phyloP scores from a whole-genome alignment of 2,329 filamentous ascomycete genomes.

The Colletotrichum costaricense region DNA sequence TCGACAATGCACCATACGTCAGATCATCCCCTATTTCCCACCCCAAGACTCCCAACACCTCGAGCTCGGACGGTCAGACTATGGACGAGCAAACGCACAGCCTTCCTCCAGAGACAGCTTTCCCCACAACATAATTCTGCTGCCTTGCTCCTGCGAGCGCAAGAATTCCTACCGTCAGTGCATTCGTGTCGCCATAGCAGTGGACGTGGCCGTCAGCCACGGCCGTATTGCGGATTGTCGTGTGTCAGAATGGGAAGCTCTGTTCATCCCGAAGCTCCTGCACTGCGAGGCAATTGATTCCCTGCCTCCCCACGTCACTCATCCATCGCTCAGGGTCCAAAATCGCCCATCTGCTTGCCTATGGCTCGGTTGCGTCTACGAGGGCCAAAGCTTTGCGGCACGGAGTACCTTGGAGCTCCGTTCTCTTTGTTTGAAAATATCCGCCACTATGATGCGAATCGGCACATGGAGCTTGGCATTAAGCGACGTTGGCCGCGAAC shows the following conservation, averaged over 20 bases:
- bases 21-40: slow-evolving; percentile 24
- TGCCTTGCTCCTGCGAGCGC: slow-evolving; percentile 14
- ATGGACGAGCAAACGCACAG: slow-evolving; percentile 9
- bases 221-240: not conserved
- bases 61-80: not conserved
- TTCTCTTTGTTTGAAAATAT: not conserved
- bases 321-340: slow-evolving; percentile 8
- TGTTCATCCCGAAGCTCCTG: slow-evolving; percentile 11
- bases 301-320: slow-evolving; percentile 15
- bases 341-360: not conserved
- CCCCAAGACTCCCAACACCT: not conserved
- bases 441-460: not conserved
- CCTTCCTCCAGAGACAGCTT: not conserved
- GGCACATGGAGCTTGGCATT: slow-evolving; percentile 6
- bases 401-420: not conserved
- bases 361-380: not conserved
- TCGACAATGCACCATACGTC: slow-evolving; percentile 26
- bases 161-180: slow-evolving; percentile 5
- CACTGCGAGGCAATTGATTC: not conserved
- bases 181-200: slow-evolving; percentile 30
- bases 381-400: not conserved
- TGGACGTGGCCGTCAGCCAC: slow-evolving; percentile 25
- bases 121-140: slow-evolving; percentile 18
- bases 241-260: not conserved
- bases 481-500: slow-evolving; percentile 3